phyloP scores from a whole-genome alignment of 306 rosid species.

The Begonia fuchsioides region DNA sequence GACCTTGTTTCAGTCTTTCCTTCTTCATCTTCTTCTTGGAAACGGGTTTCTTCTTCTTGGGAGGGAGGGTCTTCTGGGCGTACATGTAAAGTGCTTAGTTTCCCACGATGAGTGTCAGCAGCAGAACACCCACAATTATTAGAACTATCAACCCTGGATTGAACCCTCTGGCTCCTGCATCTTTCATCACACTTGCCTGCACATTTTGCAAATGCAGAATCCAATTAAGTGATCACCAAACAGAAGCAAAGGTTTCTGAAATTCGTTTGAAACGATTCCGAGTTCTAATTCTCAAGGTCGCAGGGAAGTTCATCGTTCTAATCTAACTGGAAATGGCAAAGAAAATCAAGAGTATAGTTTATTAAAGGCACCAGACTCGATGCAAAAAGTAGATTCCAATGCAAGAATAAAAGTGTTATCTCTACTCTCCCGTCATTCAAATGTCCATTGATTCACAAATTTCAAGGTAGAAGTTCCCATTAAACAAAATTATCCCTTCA shows the following conservation, averaged over 20 bases:
- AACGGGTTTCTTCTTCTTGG: conserved; percentile 74
- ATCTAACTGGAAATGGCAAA: too few relatives aligned
- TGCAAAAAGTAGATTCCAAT: too few relatives aligned
- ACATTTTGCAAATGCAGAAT: not conserved
- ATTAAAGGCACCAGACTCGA: too few relatives aligned
- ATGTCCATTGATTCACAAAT: too few relatives aligned
- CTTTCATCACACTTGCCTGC: conserved; percentile 32
- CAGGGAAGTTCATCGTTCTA: too few relatives aligned
- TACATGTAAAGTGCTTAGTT: conserved; percentile 53
- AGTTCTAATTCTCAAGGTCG: too few relatives aligned
- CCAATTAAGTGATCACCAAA: not conserved
- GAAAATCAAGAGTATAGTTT: too few relatives aligned
- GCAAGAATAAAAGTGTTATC: too few relatives aligned
- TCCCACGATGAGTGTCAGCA: conserved; percentile 52
- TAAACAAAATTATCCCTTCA: too few relatives aligned
- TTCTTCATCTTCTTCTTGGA: conserved; percentile 92
- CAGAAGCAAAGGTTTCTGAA: not conserved
- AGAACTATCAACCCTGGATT: conserved; percentile 79
- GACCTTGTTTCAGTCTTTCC: conserved; percentile 92
- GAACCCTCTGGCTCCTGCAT: conserved; percentile 48
- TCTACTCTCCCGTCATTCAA: too few relatives aligned
- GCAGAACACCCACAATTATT: conserved; percentile 52
- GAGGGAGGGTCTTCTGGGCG: conserved; percentile 79
- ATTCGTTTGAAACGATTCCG: too few relatives aligned
- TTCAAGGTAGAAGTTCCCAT: too few relatives aligned